Conservation (phyloP, 2,329 filamentous ascomycete species). For the Alternaria dauci region DNA sequence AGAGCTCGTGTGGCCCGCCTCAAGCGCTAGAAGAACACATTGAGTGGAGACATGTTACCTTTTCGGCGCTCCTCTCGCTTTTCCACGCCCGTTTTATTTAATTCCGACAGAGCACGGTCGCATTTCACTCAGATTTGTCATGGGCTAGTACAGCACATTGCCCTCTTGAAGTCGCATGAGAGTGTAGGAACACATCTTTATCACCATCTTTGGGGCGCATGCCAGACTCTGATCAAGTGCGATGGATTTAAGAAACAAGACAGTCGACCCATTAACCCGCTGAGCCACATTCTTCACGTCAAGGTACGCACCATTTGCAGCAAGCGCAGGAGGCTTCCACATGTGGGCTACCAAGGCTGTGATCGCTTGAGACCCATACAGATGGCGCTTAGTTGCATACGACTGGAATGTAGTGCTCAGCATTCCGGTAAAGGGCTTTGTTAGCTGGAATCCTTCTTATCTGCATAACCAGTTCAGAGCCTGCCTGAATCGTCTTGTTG, state of each 20-base stretch:
- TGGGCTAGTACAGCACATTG: not conserved
- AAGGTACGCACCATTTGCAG: not conserved
- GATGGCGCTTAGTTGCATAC: slow-evolving; percentile 6
- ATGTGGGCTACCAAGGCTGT: not conserved
- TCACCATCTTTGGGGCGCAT: not conserved
- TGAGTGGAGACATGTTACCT: not conserved
- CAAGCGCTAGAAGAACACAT: slow-evolving; percentile 4
- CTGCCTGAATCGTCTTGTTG: not conserved
- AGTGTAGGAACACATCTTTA: not conserved
- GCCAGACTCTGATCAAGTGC: not conserved
- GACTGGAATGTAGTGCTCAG: not conserved
- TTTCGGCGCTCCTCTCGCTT: not conserved
- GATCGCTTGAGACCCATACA: not conserved
- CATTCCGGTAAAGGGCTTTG: not conserved
- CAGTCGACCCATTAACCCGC: not conserved
- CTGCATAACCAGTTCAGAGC: not conserved
- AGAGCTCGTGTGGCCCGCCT: not conserved
- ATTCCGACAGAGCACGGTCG: not conserved
- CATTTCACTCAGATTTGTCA: not conserved
- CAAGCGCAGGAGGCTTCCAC: not conserved
- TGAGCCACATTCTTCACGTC: not conserved
- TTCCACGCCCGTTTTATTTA: not conserved
- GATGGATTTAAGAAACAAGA: not conserved
- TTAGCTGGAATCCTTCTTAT: not conserved
- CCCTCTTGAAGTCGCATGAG: not conserved